These are phyloP conservation scores for Cytospora piceicola DNA, from an alignment of 2,329 filamentous ascomycete species.

Conservation along the genomic window DNA sequence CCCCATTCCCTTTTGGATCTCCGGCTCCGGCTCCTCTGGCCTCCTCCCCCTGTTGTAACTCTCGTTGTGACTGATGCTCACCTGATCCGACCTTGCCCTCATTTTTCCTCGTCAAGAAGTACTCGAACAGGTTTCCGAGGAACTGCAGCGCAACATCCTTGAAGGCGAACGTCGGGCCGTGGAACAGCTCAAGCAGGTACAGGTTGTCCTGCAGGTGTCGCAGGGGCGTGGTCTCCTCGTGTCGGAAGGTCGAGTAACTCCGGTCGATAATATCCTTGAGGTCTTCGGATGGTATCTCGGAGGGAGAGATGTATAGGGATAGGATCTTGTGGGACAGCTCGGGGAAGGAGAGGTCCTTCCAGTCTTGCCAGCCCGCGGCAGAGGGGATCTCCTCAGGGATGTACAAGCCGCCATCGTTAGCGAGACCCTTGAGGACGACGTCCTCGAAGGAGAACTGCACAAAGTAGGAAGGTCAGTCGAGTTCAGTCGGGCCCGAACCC, in stretches of 20 bases:
- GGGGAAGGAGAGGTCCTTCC: slow-evolving; percentile 78
- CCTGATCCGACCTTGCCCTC: slow-evolving; percentile 65
- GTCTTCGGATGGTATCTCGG: slow-evolving; percentile 80
- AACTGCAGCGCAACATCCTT: slow-evolving; percentile 95
- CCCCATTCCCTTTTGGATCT: not conserved
- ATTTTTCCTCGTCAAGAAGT: slow-evolving; percentile 78
- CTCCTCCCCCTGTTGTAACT: no score
- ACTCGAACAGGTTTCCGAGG: slow-evolving; percentile 93
- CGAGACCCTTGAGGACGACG: slow-evolving; percentile 86
- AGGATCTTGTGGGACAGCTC: slow-evolving; percentile 85
- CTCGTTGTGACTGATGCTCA: slow-evolving; percentile 35
- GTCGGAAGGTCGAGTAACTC: slow-evolving; percentile 89
- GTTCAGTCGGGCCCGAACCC: slow-evolving; percentile 2
- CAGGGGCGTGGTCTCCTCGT: slow-evolving; percentile 76
- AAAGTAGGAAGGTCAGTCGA: not conserved
- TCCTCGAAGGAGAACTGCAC: slow-evolving; percentile 83
- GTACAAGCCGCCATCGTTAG: slow-evolving; percentile 84
- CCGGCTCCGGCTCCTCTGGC: slow-evolving; percentile 8
- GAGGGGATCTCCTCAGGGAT: slow-evolving; percentile 80
- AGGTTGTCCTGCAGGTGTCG: slow-evolving; percentile 78
- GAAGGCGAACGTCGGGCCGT: slow-evolving; percentile 93
- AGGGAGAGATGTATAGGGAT: slow-evolving; percentile 81
- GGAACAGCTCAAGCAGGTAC: slow-evolving; percentile 91
- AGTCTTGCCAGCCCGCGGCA: slow-evolving; percentile 56
- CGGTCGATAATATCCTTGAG: slow-evolving; percentile 81